These are phyloP conservation scores for Phlyctochytrium arcticum DNA, from an alignment of 192 early-diverging fungal species.

Conservation along the genomic window DNA sequence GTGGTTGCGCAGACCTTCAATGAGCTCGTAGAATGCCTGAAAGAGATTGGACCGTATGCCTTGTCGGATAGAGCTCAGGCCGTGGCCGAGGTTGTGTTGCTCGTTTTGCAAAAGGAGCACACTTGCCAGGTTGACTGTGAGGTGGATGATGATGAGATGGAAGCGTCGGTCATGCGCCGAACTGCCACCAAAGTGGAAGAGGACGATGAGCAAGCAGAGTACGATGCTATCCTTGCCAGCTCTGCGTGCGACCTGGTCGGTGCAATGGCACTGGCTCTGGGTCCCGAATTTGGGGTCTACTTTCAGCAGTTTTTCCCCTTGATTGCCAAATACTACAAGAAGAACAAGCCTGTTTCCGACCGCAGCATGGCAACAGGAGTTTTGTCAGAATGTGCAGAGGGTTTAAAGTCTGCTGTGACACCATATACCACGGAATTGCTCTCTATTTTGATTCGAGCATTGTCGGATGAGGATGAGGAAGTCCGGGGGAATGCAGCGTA, in stretches of 20 bases:
- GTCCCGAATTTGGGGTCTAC: slow-evolving; percentile 67
- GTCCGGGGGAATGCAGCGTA: slow-evolving; percentile 85
- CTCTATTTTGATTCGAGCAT: slow-evolving; percentile 64
- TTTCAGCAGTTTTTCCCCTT: slow-evolving; percentile 76
- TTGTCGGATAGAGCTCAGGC: slow-evolving; percentile 40
- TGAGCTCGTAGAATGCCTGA: slow-evolving; percentile 67
- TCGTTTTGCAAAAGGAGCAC: slow-evolving; percentile 35
- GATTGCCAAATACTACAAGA: slow-evolving; percentile 79
- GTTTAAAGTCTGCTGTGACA: slow-evolving; percentile 53
- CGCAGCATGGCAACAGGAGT: slow-evolving; percentile 89
- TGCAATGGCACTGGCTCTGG: slow-evolving; percentile 68
- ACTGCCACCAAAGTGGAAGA: slow-evolving; percentile 39
- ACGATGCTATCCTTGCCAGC: slow-evolving; percentile 75
- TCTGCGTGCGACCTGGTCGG: slow-evolving; percentile 79
- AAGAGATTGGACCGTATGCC: slow-evolving; percentile 69
- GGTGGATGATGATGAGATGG: slow-evolving; percentile 5
- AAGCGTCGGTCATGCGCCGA: not conserved
- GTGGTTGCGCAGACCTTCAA: slow-evolving; percentile 78
- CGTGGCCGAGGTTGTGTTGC: slow-evolving; percentile 21
- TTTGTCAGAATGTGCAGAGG: slow-evolving; percentile 72
- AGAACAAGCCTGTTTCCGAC: slow-evolving; percentile 63
- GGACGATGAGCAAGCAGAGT: slow-evolving; percentile 82
- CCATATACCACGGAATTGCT: slow-evolving; percentile 49
- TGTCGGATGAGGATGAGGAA: slow-evolving; percentile 73
- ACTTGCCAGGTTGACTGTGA: slow-evolving; percentile 27